Percentiles rank a stretch among this genome's conserved stretches.
phyloP scores from a whole-genome alignment of 441 rosid genomes.

The Erodium trifolium region DNA sequence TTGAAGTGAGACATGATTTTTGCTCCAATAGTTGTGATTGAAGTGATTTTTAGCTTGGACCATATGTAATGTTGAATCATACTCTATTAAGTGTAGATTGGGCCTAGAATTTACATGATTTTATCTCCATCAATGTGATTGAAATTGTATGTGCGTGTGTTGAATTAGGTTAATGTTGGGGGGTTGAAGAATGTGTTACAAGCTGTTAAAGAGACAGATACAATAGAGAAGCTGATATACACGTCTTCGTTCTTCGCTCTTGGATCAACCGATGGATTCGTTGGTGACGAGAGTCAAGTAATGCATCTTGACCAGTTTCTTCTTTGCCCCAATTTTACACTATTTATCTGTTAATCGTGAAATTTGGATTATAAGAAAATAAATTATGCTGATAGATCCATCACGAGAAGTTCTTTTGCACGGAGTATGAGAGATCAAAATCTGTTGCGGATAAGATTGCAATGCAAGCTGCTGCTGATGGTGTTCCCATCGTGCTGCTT shows the following conservation, averaged over 20 bases:
- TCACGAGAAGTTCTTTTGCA: constrained; percentile 55
- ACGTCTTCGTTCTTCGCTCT: constrained; percentile 88
- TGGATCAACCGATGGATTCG: constrained; percentile 64
- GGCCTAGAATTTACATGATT: too few relatives aligned
- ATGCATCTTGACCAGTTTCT: neutral
- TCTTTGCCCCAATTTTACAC: neutral
- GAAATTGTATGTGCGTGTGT: neutral
- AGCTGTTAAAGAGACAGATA: constrained; percentile 49
- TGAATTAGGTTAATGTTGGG: constrained; percentile 62
- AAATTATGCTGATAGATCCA: constrained; percentile 36
- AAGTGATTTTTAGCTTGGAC: too few relatives aligned
- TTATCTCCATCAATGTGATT: too few relatives aligned
- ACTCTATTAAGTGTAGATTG: too few relatives aligned
- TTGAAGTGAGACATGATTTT: too few relatives aligned
- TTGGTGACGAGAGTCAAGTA: constrained; percentile 72
- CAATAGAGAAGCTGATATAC: constrained; percentile 54
- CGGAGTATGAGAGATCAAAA: constrained; percentile 86
- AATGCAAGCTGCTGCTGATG: constrained; percentile 52
- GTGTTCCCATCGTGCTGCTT: constrained; percentile 49
- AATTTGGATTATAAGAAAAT: neutral
- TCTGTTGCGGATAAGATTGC: constrained; percentile 69
- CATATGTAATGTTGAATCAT: too few relatives aligned
- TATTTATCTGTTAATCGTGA: neutral
- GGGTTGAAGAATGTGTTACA: constrained; percentile 66
- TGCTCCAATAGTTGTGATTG: neutral